Evolutionary conservation across 2,329 filamentous ascomycete genomes (phyloP), one percentile per base, ranked within the genome.

Genomic region (Fusarium nodosum): DNA sequence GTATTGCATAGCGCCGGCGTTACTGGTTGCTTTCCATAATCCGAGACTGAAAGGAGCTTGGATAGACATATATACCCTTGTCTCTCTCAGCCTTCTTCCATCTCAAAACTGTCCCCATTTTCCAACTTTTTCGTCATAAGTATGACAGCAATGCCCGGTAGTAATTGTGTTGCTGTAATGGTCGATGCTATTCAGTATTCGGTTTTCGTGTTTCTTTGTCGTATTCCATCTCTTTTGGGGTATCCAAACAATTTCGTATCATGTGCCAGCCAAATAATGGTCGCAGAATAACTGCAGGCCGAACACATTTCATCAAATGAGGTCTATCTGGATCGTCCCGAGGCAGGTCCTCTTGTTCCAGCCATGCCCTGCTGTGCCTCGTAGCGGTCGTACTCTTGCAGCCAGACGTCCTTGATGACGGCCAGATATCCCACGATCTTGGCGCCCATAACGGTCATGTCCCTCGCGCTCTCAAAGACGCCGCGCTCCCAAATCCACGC

Each of bases 401-500:
- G 75, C 85, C 87, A 90, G 41, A 88, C 82, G 60, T 85, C 82
- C 76, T 80, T 85, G 55, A 87, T 77, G 51, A 85, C 81, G 16
- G 80, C 76, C 44, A 80, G 78, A 72, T 86, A 87, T 9, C 82
- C 83, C 26, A 77, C 74, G n/a, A 85, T 44, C 73, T 81, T 82
- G 59, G 79, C 74, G 12, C 76, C 81, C 33, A 86, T 64, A 2
- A 82, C 80, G 20, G 81, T 79, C 15, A 82, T 73, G 79, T 96
- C 92, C 64, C 84, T 82, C 16, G 87, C 80, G 68, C 90, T 90
- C 60, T 88, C 88, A 68, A 88, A 87, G 18, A 90, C 77, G 0
- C 93, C 90, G 4, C 93, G 82, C 75, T 90, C 88, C 78, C 86
- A 91, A 5, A 91, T 82, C 64, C 85, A 84, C 20, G 89, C 81